A percentile compares a stretch with the other conserved stretches of the same genome.
Conservation (phyloP, 2,329 filamentous ascomycete genomes). For the Coccinonectria pachysandricola region DNA sequence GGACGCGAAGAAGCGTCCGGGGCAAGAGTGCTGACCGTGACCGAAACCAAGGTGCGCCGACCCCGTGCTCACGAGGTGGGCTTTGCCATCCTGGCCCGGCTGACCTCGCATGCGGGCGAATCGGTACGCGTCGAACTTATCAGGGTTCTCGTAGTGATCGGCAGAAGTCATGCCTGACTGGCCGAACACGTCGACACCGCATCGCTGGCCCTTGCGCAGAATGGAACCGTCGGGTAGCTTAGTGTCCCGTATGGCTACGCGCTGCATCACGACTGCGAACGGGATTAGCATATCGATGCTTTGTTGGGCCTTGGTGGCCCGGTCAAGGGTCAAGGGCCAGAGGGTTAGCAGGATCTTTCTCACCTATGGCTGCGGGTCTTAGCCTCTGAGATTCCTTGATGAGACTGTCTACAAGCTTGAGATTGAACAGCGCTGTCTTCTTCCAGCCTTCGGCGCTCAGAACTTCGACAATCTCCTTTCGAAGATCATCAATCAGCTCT, state of each 20-base stretch:
- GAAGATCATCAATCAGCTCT: conserved; percentile 28
- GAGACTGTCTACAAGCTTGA: conserved; percentile 31
- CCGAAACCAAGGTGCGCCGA: conserved; percentile 39
- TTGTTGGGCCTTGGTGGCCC: neutral
- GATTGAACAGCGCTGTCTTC: conserved; percentile 26
- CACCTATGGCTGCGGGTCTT: conserved; percentile 2
- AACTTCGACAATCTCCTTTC: conserved; percentile 30
- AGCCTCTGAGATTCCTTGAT: conserved; percentile 29
- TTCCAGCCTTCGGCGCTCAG: conserved; percentile 25
- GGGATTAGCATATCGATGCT: too few species aligned
- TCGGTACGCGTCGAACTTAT: conserved; percentile 35
- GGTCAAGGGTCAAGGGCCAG: neutral
- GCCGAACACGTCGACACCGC: conserved; percentile 1
- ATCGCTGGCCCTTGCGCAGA: neutral
- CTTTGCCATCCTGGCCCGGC: conserved; percentile 16
- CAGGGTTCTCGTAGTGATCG: conserved; percentile 19
- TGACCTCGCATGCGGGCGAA: conserved; percentile 31
- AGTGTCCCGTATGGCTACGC: neutral
- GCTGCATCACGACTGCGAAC: too few species aligned
- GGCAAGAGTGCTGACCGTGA: conserved; percentile 41
- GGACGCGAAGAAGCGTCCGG: conserved; percentile 41
- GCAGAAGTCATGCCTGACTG: conserved; percentile 1
- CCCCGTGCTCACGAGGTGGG: conserved; percentile 39
- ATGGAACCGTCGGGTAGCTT: neutral
- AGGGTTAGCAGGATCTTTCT: neutral